Evolutionary conservation across 306 rosid genomes (phyloP), one percentile per base, ranked within the genome.

Genomic region (Albizia julibrissin): DNA sequence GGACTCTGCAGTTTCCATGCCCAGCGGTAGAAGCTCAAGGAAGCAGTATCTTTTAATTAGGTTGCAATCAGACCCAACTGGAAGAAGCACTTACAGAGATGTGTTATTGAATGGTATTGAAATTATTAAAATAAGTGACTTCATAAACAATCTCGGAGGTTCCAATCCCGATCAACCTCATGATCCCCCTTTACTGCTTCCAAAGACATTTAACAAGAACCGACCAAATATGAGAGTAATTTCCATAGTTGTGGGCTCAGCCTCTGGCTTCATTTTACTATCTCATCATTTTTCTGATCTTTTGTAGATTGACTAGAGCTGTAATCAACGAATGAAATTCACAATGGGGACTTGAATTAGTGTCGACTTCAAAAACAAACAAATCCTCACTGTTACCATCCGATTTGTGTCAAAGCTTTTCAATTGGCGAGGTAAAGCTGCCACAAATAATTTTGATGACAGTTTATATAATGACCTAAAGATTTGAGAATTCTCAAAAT

Each of bases 381-480:
- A 62, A 12, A 12, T 24, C 69, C 39, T 24, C 37, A 19, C 19
- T 42, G 15, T 8, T 76, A 3, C 56, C 66, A 2, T 65, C 83
- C 0, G 24, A n/a, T 68, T 4, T 69, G 18, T 68, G 87, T 40
- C 81, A 84, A 2, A 8, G 40, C 16, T 84, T 84, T 10, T 68
- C 84, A 31, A 19, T 84, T 31, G 15, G 14, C 8, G 84, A 84
- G 59, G 69, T 84, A 84, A 1, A 29, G 77, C 61, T 2, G 87
- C 87, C 47, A 84, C 87, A 0, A 79, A 43, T 4, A 79, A 75
- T 52, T 84, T 84, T 3, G 74, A 84, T 19, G 73, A 44, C 13
- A 11, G 50, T 43, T 43, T 6, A 43, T 29, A 2, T 29, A 29
- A 29, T 29, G 31, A 29, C 31, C 31, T 29, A 29, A 29, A 29